These are phyloP conservation scores for Lophiostoma macrostomum DNA, from an alignment of 495 filamentous ascomycete species.

Conservation along the genomic window DNA sequence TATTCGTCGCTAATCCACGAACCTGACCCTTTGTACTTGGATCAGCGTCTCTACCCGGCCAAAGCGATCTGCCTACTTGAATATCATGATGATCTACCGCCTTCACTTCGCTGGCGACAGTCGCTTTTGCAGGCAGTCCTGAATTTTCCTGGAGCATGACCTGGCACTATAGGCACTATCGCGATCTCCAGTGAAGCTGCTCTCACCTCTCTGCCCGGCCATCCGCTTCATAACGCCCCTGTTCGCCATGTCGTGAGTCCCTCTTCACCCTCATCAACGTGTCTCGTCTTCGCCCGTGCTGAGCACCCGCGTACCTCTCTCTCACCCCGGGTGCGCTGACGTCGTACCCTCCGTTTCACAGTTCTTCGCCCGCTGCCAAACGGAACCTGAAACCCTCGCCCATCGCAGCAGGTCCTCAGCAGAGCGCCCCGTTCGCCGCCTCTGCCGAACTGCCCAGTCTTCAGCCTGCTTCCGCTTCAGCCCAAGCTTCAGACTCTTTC, in stretches of 20 bases:
- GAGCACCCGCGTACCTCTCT: conserved; percentile 3
- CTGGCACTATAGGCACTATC: conserved; percentile 7
- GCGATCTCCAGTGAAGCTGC: conserved; percentile 20
- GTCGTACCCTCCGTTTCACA: conserved; percentile 30
- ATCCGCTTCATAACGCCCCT: not conserved
- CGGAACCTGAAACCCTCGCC: conserved; percentile 35
- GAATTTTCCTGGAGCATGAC: conserved; percentile 25
- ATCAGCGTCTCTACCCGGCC: conserved; percentile 34
- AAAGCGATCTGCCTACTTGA: conserved; percentile 32
- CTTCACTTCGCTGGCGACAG: conserved; percentile 20
- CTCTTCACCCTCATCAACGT: conserved; percentile 14
- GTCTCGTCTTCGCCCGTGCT: conserved; percentile 3
- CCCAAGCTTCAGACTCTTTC: conserved; percentile 13
- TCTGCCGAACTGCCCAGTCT: conserved; percentile 24
- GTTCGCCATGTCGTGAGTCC: conserved; percentile 35
- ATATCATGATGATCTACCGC: conserved; percentile 37
- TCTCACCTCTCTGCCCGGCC: not conserved
- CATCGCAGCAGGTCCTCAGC: conserved; percentile 24
- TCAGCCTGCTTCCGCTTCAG: conserved; percentile 9
- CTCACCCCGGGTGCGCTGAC: conserved; percentile 25
- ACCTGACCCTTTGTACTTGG: conserved; percentile 33
- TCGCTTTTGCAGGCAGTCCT: conserved; percentile 23
- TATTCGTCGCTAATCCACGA: conserved; percentile 31
- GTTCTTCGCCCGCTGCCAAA: conserved; percentile 33
- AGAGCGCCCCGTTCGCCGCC: conserved; percentile 16